Percentiles rank a stretch among this genome's conserved stretches.
Conservation (phyloP, 768 basidiomycete genomes). For the Tylopilus rubrobrunneus region DNA sequence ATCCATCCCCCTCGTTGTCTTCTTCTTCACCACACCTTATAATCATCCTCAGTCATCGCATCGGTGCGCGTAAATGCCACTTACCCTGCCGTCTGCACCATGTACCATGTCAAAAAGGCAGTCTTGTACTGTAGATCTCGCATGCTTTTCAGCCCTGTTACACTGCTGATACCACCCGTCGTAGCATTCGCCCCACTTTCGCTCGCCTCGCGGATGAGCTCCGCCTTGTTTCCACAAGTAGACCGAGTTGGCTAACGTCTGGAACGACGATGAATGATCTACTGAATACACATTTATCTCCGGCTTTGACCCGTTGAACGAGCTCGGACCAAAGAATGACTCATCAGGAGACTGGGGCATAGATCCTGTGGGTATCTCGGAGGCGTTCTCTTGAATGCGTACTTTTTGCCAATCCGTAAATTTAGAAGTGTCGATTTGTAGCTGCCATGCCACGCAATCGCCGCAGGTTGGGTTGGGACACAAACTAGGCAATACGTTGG, state of each 20-base stretch:
- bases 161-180: constrained; percentile 64
- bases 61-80: constrained; percentile 26
- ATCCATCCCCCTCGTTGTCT: constrained; percentile 68
- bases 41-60: neutral
- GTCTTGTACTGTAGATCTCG: constrained; percentile 97
- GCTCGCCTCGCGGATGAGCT: constrained; percentile 83
- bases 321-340: constrained; percentile 92
- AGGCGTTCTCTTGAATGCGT: constrained; percentile 97
- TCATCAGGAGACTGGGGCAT: constrained; percentile 98
- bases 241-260: constrained; percentile 92
- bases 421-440: constrained; percentile 93
- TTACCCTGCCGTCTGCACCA: constrained; percentile 81
- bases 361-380: constrained; percentile 96
- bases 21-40: constrained; percentile 85
- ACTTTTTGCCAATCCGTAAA: constrained; percentile 99
- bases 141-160: constrained; percentile 93
- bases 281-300: constrained; percentile 97
- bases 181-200: constrained; percentile 56
- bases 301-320: constrained; percentile 98
- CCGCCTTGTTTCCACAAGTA: constrained; percentile 89
- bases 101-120: constrained; percentile 96
- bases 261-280: constrained; percentile 98
- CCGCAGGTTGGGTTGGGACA: constrained; percentile 95
- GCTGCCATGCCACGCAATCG: constrained; percentile 86
- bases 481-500: constrained; percentile 63